Percentiles rank a stretch among this genome's conserved stretches.
phyloP scores from a whole-genome alignment of 164 flowering plant species.

The Magnolia changhungtana region DNA sequence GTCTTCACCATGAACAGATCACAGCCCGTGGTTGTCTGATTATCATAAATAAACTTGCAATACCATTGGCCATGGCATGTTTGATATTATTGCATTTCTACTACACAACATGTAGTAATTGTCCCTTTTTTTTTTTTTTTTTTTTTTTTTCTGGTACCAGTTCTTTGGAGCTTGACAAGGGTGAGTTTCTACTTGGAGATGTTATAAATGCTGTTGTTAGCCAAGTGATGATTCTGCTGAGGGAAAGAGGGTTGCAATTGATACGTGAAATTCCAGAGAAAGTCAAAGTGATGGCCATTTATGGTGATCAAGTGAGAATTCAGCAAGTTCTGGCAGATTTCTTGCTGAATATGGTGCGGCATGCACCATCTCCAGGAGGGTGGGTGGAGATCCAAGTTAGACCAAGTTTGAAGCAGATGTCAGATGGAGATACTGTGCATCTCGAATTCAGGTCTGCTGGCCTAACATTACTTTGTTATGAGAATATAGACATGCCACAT shows the following conservation, averaged over 20 bases:
- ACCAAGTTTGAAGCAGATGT: slow-evolving; percentile 52
- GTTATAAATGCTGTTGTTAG: slow-evolving; percentile 91
- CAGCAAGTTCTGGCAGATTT: slow-evolving; percentile 86
- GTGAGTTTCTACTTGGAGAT: slow-evolving; percentile 69
- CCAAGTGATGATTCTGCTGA: slow-evolving; percentile 74
- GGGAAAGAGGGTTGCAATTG: slow-evolving; percentile 72
- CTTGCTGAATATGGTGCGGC: slow-evolving; percentile 69
- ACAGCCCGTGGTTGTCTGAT: no score
- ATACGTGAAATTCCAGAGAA: slow-evolving; percentile 90
- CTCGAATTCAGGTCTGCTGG: slow-evolving; percentile 72
- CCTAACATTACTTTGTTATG: not conserved
- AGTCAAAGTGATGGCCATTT: slow-evolving; percentile 62
- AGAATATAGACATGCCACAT: slow-evolving; percentile 7
- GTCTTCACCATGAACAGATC: no score
- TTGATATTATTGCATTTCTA: no score
- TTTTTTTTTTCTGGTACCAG: slow-evolving; percentile 20
- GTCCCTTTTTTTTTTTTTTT: not conserved
- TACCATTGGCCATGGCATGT: no score
- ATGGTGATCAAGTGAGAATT: slow-evolving; percentile 81
- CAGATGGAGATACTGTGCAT: slow-evolving; percentile 46
- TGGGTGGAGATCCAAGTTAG: slow-evolving; percentile 92
- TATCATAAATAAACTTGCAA: no score
- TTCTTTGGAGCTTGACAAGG: slow-evolving; percentile 70
- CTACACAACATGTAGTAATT: no score
- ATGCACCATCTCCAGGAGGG: slow-evolving; percentile 80